These are phyloP conservation scores for Pyrenophora tritici-repentis DNA, from an alignment of 2,329 filamentous ascomycete genomes.

Conservation along the genomic window DNA sequence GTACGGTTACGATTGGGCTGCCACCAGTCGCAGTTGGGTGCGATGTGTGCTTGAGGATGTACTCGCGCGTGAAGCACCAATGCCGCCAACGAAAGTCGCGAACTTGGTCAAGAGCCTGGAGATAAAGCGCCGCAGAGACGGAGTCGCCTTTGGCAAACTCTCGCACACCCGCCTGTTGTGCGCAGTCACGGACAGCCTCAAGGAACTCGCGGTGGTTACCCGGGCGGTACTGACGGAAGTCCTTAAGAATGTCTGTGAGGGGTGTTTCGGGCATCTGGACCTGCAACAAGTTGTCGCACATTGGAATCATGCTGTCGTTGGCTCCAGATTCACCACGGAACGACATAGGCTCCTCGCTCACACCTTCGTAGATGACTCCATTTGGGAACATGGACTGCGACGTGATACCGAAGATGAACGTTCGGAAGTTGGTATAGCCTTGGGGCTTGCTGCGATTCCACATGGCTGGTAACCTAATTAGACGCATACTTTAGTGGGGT, in stretches of 20 bases:
- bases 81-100: slow-evolving; percentile 83
- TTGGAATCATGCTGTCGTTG: slow-evolving; percentile 91
- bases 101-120: slow-evolving; percentile 69
- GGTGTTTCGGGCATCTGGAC: slow-evolving; percentile 88
- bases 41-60: slow-evolving; percentile 76
- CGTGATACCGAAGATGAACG: slow-evolving; percentile 96
- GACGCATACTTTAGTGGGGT: no score
- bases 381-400: slow-evolving; percentile 92
- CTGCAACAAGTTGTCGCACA: slow-evolving; percentile 85
- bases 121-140: slow-evolving; percentile 54
- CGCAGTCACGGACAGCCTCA: slow-evolving; percentile 65
- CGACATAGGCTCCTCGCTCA: slow-evolving; percentile 73
- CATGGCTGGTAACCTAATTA: slow-evolving; percentile 63
- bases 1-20: slow-evolving; percentile 74
- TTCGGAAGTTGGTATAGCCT: slow-evolving; percentile 87
- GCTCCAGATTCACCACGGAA: slow-evolving; percentile 94
- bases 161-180: slow-evolving; percentile 60
- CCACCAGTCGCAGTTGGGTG: slow-evolving; percentile 82
- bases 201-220: slow-evolving; percentile 88
- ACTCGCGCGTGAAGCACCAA: slow-evolving; percentile 85
- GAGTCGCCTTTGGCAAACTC: slow-evolving; percentile 69
- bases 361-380: slow-evolving; percentile 86
- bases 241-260: slow-evolving; percentile 81
- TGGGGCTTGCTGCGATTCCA: slow-evolving; percentile 85
- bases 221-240: slow-evolving; percentile 88